These are phyloP conservation scores for Chalara sp. DNA, from an alignment of 2,329 filamentous ascomycete species.

Conservation along the genomic window DNA sequence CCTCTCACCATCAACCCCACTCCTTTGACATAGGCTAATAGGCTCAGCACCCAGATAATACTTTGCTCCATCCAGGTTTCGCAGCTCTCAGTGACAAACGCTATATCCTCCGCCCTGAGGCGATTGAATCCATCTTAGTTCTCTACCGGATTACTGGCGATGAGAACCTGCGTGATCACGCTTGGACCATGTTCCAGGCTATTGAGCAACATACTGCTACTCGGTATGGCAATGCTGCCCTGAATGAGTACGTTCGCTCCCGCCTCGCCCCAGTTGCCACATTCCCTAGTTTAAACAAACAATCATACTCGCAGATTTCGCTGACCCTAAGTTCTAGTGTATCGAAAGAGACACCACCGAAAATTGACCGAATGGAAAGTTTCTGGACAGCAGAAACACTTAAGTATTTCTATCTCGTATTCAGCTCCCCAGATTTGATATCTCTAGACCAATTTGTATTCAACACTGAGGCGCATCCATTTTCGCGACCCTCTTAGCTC, in stretches of 20 bases:
- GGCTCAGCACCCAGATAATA: slow-evolving; percentile 33
- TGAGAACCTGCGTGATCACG: slow-evolving; percentile 29
- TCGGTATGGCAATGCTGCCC: slow-evolving; percentile 31
- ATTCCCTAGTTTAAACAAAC: too few species aligned
- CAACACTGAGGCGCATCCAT: slow-evolving; percentile 35
- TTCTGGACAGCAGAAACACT: slow-evolving; percentile 89
- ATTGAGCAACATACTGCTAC: slow-evolving; percentile 34
- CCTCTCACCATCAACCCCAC: slow-evolving; percentile 17
- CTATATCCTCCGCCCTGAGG: slow-evolving; percentile 39
- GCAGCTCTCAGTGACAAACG: not conserved
- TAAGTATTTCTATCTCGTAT: slow-evolving; percentile 88
- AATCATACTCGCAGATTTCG: too few species aligned
- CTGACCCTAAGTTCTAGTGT: slow-evolving; percentile 32
- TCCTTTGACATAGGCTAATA: not conserved
- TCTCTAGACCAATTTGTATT: slow-evolving; percentile 63
- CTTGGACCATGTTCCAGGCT: slow-evolving; percentile 38
- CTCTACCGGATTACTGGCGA: slow-evolving; percentile 31
- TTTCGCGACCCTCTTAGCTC: slow-evolving; percentile 9
- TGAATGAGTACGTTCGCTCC: not conserved
- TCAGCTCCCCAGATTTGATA: slow-evolving; percentile 55
- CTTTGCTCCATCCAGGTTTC: not conserved
- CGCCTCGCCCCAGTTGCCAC: too few species aligned
- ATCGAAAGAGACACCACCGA: slow-evolving; percentile 32
- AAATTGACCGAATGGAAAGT: slow-evolving; percentile 68
- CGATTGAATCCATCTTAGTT: slow-evolving; percentile 59